A percentile compares a stretch with the other conserved stretches of the same genome.
These are phyloP conservation scores for Pyrenochaeta sp. DNA, from an alignment of 2,329 filamentous ascomycete species.

Conservation along the genomic window DNA sequence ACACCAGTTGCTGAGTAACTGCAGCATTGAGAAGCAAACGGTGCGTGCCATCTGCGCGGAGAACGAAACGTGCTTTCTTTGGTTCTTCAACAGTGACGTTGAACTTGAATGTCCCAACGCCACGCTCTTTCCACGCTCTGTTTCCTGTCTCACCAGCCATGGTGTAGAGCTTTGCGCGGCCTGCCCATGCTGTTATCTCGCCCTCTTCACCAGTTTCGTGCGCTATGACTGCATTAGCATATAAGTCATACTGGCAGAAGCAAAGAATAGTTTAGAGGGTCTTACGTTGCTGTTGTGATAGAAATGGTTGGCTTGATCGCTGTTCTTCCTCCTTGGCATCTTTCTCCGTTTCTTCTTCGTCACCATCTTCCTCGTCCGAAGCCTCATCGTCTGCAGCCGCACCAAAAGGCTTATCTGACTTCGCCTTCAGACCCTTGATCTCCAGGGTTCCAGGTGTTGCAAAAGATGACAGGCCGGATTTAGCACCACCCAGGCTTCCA, in stretches of 20 bases:
- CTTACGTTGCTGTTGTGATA: constrained; percentile 60
- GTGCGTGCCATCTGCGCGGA: constrained; percentile 90
- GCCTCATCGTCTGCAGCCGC: constrained; percentile 71
- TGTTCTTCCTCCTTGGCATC: constrained; percentile 43
- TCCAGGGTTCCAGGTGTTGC: constrained; percentile 65
- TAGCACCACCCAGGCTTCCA: constrained; percentile 30
- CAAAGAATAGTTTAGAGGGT: not conserved
- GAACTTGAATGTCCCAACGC: constrained; percentile 82
- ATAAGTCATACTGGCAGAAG: not conserved
- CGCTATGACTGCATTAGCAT: constrained; percentile 48
- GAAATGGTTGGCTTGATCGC: constrained; percentile 53
- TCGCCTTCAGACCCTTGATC: constrained; percentile 61
- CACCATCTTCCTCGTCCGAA: constrained; percentile 63
- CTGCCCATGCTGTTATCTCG: constrained; percentile 77
- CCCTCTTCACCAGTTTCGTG: constrained; percentile 88
- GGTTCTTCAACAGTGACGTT: constrained; percentile 60
- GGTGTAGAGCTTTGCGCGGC: constrained; percentile 85
- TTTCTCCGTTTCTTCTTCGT: constrained; percentile 40
- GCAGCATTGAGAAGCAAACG: constrained; percentile 87
- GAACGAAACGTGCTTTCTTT: constrained; percentile 75
- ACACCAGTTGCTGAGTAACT: constrained; percentile 79
- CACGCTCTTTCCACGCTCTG: constrained; percentile 88
- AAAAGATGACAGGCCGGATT: constrained; percentile 69
- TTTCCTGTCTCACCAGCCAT: constrained; percentile 65
- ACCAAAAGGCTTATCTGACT: constrained; percentile 77